phyloP scores from a whole-genome alignment of 2,329 filamentous ascomycete species.

The Cercospora canescens region DNA sequence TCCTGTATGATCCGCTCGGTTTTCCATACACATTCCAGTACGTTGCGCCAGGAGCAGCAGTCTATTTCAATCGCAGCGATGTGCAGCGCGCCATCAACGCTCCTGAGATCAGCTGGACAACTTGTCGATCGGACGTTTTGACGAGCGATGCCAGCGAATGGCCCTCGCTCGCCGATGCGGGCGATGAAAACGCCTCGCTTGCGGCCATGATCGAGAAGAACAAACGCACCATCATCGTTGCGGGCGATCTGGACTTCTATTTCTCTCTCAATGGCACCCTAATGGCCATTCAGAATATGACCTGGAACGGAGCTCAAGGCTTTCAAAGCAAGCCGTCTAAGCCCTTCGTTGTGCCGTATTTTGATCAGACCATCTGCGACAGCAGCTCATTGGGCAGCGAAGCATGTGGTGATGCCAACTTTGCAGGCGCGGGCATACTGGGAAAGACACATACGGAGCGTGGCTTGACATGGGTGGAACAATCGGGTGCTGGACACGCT shows the following conservation, averaged over 20 bases:
- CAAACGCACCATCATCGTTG: constrained; percentile 33
- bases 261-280: constrained; percentile 31
- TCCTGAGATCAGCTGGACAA: constrained; percentile 28
- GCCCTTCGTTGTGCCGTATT: constrained; percentile 30
- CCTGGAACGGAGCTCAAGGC: constrained; percentile 32
- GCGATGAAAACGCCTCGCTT: neutral
- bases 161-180: constrained; percentile 13
- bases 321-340: constrained; percentile 26
- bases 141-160: neutral
- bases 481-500: constrained; percentile 30
- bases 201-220: constrained; percentile 30
- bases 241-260: constrained; percentile 29
- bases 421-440: constrained; percentile 27
- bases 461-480: constrained; percentile 27
- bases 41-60: neutral
- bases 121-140: constrained; percentile 27
- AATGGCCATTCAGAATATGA: constrained; percentile 33
- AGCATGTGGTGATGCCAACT: neutral
- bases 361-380: neutral
- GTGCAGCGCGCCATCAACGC: constrained; percentile 38
- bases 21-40: constrained; percentile 5
- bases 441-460: constrained; percentile 30
- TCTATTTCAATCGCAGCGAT: constrained; percentile 36
- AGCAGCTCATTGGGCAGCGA: neutral
- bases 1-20: constrained; percentile 24